A percentile compares a stretch with the other conserved stretches of the same genome.
Evolutionary conservation across 1,284 basidiomycete species (phyloP).

Genomic region (Takashimella tepidaria): DNA sequence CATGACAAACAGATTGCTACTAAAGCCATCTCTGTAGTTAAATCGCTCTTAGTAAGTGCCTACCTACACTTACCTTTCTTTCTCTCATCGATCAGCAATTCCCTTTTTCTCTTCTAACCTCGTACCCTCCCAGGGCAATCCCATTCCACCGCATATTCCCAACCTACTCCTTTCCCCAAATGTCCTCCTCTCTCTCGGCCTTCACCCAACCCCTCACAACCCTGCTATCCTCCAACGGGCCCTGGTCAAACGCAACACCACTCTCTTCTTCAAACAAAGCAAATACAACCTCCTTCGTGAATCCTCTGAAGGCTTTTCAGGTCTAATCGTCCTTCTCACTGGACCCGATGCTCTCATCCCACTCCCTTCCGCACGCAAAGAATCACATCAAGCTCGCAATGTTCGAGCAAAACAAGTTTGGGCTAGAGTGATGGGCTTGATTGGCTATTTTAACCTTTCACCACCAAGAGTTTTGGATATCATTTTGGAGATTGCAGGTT

Average conservation of each 20-base stretch:
- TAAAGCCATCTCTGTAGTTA: background rate
- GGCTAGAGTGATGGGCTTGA: conserved; percentile 78
- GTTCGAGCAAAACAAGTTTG: conserved; percentile 69
- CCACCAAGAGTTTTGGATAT: conserved; percentile 91
- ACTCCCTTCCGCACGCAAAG: conserved; percentile 4
- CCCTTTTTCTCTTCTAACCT: too few relatives aligned
- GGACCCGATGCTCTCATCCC: conserved; percentile 53
- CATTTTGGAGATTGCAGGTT: conserved; percentile 83
- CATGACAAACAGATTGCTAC: background rate
- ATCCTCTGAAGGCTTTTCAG: conserved; percentile 94
- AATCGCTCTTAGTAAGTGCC: background rate
- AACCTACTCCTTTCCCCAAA: conserved; percentile 28
- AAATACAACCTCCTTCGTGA: conserved; percentile 97
- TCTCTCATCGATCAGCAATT: too few relatives aligned
- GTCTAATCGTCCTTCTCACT: conserved; percentile 74
- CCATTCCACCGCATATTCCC: conserved; percentile 20
- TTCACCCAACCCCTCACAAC: conserved; percentile 30
- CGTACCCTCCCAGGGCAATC: background rate
- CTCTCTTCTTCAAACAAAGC: conserved; percentile 80
- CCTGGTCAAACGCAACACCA: conserved; percentile 33
- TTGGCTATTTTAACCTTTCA: conserved; percentile 94
- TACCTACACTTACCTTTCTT: too few relatives aligned
- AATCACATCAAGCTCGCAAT: conserved; percentile 26
- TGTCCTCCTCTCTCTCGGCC: conserved; percentile 19
- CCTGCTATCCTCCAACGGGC: conserved; percentile 23